These are phyloP conservation scores for Zygosaccharomyces gambellarensis DNA, from an alignment of 805 yeast genomes.

Conservation along the genomic window DNA sequence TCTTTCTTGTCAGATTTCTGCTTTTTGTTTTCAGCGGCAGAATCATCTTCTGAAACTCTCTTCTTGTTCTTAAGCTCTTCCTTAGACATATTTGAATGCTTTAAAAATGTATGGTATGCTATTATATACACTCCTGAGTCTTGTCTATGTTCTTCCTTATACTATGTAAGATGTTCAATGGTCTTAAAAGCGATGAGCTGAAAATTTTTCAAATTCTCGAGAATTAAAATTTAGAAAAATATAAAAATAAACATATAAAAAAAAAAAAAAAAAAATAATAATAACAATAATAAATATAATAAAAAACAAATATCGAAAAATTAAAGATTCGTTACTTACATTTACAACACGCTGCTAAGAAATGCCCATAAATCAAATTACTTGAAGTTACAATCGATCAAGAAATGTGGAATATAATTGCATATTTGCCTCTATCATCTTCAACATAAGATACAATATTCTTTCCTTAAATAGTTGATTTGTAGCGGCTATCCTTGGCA, in stretches of 20 bases:
- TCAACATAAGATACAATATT: background rate
- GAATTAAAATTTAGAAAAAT: conserved; percentile 3
- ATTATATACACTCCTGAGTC: background rate
- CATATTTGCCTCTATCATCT: background rate
- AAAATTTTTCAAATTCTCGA: conserved; percentile 12
- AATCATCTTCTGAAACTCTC: conserved; percentile 35
- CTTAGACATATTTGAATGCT: conserved; percentile 29
- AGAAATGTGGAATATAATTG: background rate
- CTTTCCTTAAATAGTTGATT: background rate
- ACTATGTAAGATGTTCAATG: background rate
- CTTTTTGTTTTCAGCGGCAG: conserved; percentile 26
- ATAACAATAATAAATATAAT: background rate
- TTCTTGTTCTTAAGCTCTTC: conserved; percentile 39
- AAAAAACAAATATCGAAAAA: background rate
- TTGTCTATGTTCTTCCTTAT: background rate
- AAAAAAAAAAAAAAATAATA: conserved; percentile 4
- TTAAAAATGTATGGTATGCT: background rate
- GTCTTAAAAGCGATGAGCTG: conserved; percentile 11
- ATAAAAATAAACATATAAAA: conserved; percentile 5
- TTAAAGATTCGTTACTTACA: background rate
- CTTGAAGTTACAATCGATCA: too few species aligned
- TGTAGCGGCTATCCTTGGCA: background rate
- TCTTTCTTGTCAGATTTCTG: conserved; percentile 35
- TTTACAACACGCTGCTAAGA: too few species aligned
- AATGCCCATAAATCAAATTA: too few species aligned